These are phyloP conservation scores for Talaromyces sp. DNA, from an alignment of 2,329 filamentous ascomycete genomes.

Conservation along the genomic window DNA sequence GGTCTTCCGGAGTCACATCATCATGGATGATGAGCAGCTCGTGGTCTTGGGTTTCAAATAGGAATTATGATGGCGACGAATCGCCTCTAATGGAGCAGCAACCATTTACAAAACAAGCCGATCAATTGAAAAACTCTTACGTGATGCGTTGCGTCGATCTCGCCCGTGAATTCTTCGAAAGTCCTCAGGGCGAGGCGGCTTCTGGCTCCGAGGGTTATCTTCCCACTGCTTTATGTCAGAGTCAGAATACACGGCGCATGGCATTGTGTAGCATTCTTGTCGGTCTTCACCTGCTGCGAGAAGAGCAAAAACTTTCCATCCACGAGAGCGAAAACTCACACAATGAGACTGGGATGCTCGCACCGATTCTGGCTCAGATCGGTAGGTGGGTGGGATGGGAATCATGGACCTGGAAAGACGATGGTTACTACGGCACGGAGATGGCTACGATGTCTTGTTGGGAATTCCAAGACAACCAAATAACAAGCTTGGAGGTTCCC, in stretches of 20 bases:
- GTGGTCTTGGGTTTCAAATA: constrained; percentile 68
- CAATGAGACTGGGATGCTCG: constrained; percentile 49
- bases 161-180: constrained; percentile 61
- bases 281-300: constrained; percentile 76
- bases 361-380: constrained; percentile 74
- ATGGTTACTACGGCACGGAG: constrained; percentile 57
- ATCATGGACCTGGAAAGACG: constrained; percentile 51
- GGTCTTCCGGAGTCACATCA: constrained; percentile 33
- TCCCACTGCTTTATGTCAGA: constrained; percentile 53
- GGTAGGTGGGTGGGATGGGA: constrained; percentile 74
- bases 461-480: constrained; percentile 50
- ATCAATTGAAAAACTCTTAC: constrained; percentile 36
- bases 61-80: constrained; percentile 34
- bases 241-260: constrained; percentile 54
- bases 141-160: constrained; percentile 48
- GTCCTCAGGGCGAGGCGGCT: constrained; percentile 51
- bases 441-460: constrained; percentile 50
- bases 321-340: constrained; percentile 45
- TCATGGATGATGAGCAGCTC: constrained; percentile 53
- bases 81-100: constrained; percentile 18
- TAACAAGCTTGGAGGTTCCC: constrained; percentile 40
- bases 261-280: constrained; percentile 65
- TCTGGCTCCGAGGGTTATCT: constrained; percentile 57
- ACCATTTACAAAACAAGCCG: constrained; percentile 18
- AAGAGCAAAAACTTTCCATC: constrained; percentile 79